Evolutionary conservation across 225 moss, liverwort and hornwort species (phyloP).

Genomic region (Physcomitrium patens): DNA sequence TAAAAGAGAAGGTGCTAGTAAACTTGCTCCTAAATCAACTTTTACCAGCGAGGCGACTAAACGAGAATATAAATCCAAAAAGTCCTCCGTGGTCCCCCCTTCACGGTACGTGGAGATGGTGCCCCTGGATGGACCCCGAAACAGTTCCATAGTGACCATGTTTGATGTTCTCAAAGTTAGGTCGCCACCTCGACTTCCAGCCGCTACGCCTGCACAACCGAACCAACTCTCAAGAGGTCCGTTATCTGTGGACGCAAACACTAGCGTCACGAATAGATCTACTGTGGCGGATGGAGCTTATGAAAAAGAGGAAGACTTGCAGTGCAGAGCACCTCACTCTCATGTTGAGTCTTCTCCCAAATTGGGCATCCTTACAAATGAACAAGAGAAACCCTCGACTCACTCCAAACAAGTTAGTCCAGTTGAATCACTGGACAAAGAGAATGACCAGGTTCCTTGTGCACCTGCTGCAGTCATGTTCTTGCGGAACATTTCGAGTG

Average conservation of each 20-base stretch:
- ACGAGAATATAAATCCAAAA: conserved; percentile 30
- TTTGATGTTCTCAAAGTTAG: conserved; percentile 38
- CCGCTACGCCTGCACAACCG: not conserved
- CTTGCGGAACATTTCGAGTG: conserved; percentile 54
- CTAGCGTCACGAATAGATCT: conserved; percentile 12
- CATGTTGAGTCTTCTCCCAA: conserved; percentile 23
- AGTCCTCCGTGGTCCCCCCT: not conserved
- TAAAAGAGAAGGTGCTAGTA: conserved; percentile 43
- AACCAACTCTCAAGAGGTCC: conserved; percentile 17
- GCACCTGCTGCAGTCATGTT: conserved; percentile 52
- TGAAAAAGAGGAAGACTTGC: conserved; percentile 16
- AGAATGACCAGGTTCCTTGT: conserved; percentile 52
- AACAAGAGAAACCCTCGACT: not conserved
- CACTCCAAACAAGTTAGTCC: conserved; percentile 10
- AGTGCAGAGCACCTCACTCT: conserved; percentile 38
- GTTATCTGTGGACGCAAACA: conserved; percentile 29
- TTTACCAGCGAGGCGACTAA: conserved; percentile 5
- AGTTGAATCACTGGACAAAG: conserved; percentile 38
- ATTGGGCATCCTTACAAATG: not conserved
- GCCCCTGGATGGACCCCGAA: conserved; percentile 30
- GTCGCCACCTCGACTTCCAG: conserved; percentile 30
- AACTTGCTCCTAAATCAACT: not conserved
- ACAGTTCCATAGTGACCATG: conserved; percentile 34
- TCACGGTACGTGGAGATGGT: conserved; percentile 43
- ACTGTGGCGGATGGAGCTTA: not conserved